Percentiles rank a stretch among this genome's conserved stretches.
Conservation (phyloP, 306 rosid species). For the Corylus avellana region DNA sequence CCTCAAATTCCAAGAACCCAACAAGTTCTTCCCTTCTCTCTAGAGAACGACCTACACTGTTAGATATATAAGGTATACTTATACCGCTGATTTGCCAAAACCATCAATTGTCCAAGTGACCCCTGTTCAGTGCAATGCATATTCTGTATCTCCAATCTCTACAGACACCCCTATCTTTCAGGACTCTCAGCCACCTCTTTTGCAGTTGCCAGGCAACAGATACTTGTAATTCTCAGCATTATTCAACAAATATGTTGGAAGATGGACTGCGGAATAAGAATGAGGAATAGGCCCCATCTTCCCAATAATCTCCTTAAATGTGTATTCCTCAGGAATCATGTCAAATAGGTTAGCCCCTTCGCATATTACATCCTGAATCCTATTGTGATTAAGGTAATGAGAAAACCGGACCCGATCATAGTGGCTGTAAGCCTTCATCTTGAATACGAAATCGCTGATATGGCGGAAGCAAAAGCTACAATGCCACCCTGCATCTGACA, state of each 20-base stretch:
- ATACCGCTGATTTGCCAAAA: conserved; percentile 18
- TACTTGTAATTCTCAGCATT: conserved; percentile 64
- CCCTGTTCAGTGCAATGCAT: conserved; percentile 24
- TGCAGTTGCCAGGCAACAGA: conserved; percentile 80
- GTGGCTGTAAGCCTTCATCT: conserved; percentile 92
- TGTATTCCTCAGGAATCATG: conserved; percentile 87
- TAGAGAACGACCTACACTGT: conserved; percentile 37
- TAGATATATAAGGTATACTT: conserved; percentile 24
- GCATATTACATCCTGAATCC: conserved; percentile 79
- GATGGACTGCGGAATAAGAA: conserved; percentile 80
- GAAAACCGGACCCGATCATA: conserved; percentile 69
- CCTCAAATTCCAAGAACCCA: conserved; percentile 28
- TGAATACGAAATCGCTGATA: conserved; percentile 67
- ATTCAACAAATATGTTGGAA: conserved; percentile 66
- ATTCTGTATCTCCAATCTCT: conserved; percentile 17
- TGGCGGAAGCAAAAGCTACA: conserved; percentile 84
- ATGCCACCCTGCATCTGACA: conserved; percentile 85
- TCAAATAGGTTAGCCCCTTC: conserved; percentile 73
- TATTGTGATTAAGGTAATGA: conserved; percentile 58
- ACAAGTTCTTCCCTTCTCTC: conserved; percentile 34
- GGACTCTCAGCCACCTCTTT: conserved; percentile 70
- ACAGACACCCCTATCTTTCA: conserved; percentile 9
- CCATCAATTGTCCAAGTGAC: conserved; percentile 31
- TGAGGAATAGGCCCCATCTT: conserved; percentile 84
- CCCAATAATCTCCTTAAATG: conserved; percentile 80